These are phyloP conservation scores for Sugiyamaella valdiviana DNA, from an alignment of 805 yeast species.

Conservation along the genomic window DNA sequence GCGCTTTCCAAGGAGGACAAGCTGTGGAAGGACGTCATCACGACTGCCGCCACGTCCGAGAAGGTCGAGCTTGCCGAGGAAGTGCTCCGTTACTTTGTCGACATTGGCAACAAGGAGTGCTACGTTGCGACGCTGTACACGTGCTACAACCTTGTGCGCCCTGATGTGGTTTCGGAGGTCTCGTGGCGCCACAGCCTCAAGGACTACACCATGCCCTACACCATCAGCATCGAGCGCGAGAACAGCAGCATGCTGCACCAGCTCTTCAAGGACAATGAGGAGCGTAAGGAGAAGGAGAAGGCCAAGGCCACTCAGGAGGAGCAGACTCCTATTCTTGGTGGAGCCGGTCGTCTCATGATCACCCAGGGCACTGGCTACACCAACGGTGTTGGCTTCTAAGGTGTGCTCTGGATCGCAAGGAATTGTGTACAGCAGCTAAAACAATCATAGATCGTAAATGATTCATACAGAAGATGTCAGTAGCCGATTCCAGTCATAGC, in stretches of 20 bases:
- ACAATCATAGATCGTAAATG: neutral
- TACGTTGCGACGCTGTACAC: conserved; percentile 83
- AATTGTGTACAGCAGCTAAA: neutral
- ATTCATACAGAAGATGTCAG: too few species aligned
- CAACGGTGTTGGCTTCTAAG: conserved; percentile 13
- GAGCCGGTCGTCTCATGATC: conserved; percentile 66
- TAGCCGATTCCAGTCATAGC: too few species aligned
- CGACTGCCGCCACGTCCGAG: conserved; percentile 79
- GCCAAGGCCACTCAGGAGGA: conserved; percentile 41
- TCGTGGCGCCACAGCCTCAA: conserved; percentile 83
- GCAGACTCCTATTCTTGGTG: conserved; percentile 41
- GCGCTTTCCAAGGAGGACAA: conserved; percentile 84
- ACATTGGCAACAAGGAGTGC: conserved; percentile 93
- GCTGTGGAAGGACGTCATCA: conserved; percentile 90
- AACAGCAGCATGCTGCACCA: conserved; percentile 60
- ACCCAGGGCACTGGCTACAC: conserved; percentile 53
- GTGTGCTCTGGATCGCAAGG: too few species aligned
- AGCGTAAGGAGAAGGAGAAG: conserved; percentile 55
- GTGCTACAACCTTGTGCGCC: conserved; percentile 71
- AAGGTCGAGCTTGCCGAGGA: conserved; percentile 82
- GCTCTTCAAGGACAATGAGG: conserved; percentile 63
- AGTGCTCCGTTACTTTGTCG: conserved; percentile 83
- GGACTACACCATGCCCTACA: conserved; percentile 88
- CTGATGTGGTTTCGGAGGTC: conserved; percentile 80
- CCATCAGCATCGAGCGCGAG: conserved; percentile 76